Percentiles rank a stretch among this genome's conserved stretches.
Conservation (phyloP, 2,329 filamentous ascomycete genomes). For the Scedosporium aurantiacum region DNA sequence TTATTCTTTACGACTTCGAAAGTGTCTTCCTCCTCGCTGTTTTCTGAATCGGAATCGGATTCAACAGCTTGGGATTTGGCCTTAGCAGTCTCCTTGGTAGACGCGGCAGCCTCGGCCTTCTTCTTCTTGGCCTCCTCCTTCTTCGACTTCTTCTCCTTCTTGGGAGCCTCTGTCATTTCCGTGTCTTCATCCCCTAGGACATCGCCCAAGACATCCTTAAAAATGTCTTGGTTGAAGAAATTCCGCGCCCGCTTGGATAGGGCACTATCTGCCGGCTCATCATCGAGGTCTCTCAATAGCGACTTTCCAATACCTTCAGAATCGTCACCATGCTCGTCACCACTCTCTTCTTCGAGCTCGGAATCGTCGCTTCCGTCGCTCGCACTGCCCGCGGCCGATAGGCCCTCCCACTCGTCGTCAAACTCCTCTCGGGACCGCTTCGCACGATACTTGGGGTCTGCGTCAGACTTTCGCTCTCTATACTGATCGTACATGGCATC, state of each 20-base stretch:
- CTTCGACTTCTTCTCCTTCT: constrained; percentile 16
- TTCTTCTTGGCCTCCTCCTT: constrained; percentile 17
- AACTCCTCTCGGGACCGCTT: constrained; percentile 78
- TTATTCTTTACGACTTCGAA: constrained; percentile 53
- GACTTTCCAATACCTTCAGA: constrained; percentile 19
- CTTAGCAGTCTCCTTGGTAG: constrained; percentile 9
- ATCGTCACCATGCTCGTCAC: constrained; percentile 22
- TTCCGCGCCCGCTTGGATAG: constrained; percentile 76
- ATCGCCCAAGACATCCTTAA: constrained; percentile 55
- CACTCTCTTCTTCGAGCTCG: constrained; percentile 39
- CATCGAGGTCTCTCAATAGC: constrained; percentile 28
- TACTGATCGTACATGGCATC: constrained; percentile 83
- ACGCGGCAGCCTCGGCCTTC: constrained; percentile 9
- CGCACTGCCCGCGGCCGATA: constrained; percentile 59
- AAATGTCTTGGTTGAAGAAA: constrained; percentile 94
- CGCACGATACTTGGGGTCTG: constrained; percentile 78
- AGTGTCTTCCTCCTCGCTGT: constrained; percentile 22
- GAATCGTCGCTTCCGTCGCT: constrained; percentile 44
- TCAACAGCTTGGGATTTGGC: constrained; percentile 5
- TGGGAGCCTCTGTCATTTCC: constrained; percentile 22
- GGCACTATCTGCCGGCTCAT: constrained; percentile 23
- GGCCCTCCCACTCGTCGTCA: constrained; percentile 86
- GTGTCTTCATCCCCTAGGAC: constrained; percentile 38
- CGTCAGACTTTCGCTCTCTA: constrained; percentile 64
- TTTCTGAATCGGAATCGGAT: constrained; percentile 20